Evolutionary conservation across 75 land plant genomes (phyloP), one percentile per base, ranked within the genome.

Genomic region (Azolla pinnata): DNA sequence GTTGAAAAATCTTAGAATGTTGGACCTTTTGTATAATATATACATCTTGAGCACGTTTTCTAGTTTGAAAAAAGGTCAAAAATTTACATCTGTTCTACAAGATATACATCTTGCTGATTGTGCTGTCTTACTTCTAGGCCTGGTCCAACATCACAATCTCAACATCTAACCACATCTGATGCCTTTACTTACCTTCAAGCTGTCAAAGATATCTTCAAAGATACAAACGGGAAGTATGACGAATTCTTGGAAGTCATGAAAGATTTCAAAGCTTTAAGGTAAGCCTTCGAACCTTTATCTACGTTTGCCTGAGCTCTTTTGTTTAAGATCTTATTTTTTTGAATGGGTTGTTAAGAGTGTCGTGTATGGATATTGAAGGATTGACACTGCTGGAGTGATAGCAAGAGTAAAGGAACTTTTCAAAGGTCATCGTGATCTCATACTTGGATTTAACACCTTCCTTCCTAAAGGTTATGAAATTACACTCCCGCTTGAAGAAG

Each of bases 361-460:
- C 14, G 42, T 38, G 42, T 38, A 7, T 14, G 14, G 10, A 14
- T 38, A 7, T 7, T 38, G 42, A 66, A 88, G 93, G 72, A 74
- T 86, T 45, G 85, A 90, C 54, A 90, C 91, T 1, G 35, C 81
- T 16, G 97, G 97, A 14, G 99, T 95, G 38, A 90, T 86, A 40
- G 66, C 32, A 32, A 79, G 90, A 54, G 99, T 95, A 54, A 95
- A 90, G 55, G 85, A 86, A 34, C 67, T 95, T n/a, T 95, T 95
- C 48, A 79, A 81, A 63, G 99, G 99, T 29, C 83, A 95, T 56
- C 59, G 77, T 25, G 57, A 81, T 18, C 73, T 95, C 21, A 86
- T 95, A 46, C 67, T 95, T 27, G 97, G 97, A n/a, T 95, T 95
- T 63, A 95, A 95, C 63, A 77, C 83, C 25, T 95, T 95, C 64